These are phyloP conservation scores for Novymonas esmeraldas DNA, from an alignment of 208 protist genomes.

Conservation along the genomic window DNA sequence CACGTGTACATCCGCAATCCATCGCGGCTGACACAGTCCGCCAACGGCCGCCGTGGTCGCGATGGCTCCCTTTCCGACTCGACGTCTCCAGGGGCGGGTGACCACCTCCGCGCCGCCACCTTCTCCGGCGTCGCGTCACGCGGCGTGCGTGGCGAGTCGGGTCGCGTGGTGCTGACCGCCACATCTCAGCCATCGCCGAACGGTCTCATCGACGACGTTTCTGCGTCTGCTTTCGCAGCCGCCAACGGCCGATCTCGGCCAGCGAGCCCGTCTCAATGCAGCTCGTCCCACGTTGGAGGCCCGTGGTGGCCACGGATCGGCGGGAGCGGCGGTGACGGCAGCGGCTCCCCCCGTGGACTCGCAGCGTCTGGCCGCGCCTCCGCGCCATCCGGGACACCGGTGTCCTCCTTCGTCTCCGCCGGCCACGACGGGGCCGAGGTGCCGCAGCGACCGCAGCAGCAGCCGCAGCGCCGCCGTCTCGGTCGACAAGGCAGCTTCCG, in stretches of 20 bases:
- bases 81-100: neutral
- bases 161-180: neutral
- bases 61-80: constrained; percentile 1
- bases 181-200: neutral
- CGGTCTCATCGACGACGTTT: constrained; percentile 3
- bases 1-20: constrained; percentile 3
- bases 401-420: neutral
- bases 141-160: neutral
- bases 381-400: neutral
- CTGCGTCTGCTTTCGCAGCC: neutral
- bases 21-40: neutral
- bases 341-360: neutral
- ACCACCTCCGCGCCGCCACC: constrained; percentile 1
- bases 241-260: neutral
- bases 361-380: neutral
- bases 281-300: constrained; percentile 7
- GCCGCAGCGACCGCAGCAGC: neutral
- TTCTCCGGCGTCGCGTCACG: too few relatives aligned
- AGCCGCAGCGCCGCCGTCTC: neutral
- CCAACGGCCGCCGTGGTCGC: neutral
- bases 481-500: constrained; percentile 27
- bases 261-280: constrained; percentile 9
- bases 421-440: neutral
- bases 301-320: neutral
- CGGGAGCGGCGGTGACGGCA: constrained; percentile 4